phyloP scores from a whole-genome alignment of 1,284 basidiomycete species.

The Ustilago trichophora region DNA sequence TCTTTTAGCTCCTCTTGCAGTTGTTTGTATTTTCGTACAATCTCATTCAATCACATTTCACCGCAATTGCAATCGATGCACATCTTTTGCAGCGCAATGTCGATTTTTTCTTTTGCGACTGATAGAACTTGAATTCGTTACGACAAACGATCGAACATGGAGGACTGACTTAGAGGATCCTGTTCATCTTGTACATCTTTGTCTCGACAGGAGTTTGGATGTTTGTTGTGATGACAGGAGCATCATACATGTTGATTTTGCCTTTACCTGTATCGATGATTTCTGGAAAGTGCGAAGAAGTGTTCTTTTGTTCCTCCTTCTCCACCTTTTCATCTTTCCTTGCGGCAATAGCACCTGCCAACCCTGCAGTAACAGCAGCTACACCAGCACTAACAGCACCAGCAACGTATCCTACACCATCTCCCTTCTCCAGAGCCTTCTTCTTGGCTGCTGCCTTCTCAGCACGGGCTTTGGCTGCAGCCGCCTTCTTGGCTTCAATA shows the following conservation, averaged over 20 bases:
- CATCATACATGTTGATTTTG: slow-evolving; percentile 62
- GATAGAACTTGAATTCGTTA: no score
- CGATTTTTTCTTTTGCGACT: no score
- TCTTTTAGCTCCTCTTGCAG: no score
- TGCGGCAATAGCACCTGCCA: slow-evolving; percentile 28
- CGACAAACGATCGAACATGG: no score
- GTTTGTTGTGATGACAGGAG: slow-evolving; percentile 53
- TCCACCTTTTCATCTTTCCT: slow-evolving; percentile 7
- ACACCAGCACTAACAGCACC: slow-evolving; percentile 17
- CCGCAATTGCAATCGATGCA: no score
- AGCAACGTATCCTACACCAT: slow-evolving; percentile 28
- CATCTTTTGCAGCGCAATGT: no score
- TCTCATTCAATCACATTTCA: no score
- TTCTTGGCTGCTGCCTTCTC: slow-evolving; percentile 58
- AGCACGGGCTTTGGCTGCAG: slow-evolving; percentile 52
- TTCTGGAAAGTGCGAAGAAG: slow-evolving; percentile 48
- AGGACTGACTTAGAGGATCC: slow-evolving; percentile 26
- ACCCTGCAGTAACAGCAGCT: slow-evolving; percentile 21
- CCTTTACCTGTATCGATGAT: slow-evolving; percentile 51
- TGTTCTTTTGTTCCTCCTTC: no score
- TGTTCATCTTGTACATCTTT: slow-evolving; percentile 52
- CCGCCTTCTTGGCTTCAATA: slow-evolving; percentile 56
- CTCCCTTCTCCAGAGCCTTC: slow-evolving; percentile 40
- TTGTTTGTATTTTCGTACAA: no score
- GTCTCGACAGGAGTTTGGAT: slow-evolving; percentile 51